Percentiles rank a stretch among this genome's conserved stretches.
Evolutionary conservation across 2,329 filamentous ascomycete species (phyloP).

Genomic region (Beauveria australis): DNA sequence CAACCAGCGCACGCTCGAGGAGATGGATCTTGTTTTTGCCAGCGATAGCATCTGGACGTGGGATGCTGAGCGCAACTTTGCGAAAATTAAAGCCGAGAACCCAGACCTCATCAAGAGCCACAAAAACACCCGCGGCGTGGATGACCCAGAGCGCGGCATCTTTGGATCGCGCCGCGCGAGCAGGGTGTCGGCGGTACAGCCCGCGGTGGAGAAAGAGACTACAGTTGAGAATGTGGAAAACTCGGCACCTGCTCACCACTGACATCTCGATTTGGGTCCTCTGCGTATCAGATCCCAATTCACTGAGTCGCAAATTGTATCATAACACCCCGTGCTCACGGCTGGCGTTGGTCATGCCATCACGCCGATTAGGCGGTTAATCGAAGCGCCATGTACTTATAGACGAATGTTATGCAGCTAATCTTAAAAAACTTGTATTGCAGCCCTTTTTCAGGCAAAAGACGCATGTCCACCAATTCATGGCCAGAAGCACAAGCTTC

Average conservation of each 20-base stretch:
- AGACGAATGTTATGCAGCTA: too few relatives aligned
- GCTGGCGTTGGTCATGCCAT: too few relatives aligned
- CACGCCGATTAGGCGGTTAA: too few relatives aligned
- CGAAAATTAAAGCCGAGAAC: slow-evolving; percentile 51
- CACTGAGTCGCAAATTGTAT: too few relatives aligned
- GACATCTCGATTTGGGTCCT: neutral
- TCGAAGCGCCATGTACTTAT: too few relatives aligned
- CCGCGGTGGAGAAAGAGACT: neutral
- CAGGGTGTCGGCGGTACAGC: neutral
- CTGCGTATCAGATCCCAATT: too few relatives aligned
- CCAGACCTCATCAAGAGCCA: slow-evolving; percentile 31
- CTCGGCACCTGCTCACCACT: neutral
- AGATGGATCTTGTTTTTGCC: slow-evolving; percentile 67
- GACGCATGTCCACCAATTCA: too few relatives aligned
- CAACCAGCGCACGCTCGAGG: slow-evolving; percentile 64
- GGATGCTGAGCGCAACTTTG: slow-evolving; percentile 61
- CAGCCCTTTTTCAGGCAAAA: too few relatives aligned
- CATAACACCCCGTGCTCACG: too few relatives aligned
- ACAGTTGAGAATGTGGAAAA: neutral
- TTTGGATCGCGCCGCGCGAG: slow-evolving; percentile 7
- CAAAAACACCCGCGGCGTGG: slow-evolving; percentile 3
- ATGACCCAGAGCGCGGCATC: slow-evolving; percentile 17
- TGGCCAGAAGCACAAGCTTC: too few relatives aligned
- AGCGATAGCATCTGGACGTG: slow-evolving; percentile 59
- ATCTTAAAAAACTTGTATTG: too few relatives aligned